Conservation (phyloP, 768 basidiomycete species). For the Suillus weaverae region DNA sequence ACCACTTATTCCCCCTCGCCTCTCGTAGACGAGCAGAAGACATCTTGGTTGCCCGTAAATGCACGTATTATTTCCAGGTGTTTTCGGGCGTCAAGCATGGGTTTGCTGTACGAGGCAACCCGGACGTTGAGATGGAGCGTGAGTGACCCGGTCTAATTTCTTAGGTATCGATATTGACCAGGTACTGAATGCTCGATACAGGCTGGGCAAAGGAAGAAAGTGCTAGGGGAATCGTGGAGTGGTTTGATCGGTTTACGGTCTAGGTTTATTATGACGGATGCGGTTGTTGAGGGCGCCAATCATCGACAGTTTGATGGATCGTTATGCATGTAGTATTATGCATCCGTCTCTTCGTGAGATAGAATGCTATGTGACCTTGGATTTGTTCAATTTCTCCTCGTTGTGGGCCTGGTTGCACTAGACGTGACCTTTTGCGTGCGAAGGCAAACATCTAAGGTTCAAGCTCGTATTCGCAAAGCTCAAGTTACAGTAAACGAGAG, state of each 20-base stretch:
- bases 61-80: conserved; percentile 53
- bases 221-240: conserved; percentile 45
- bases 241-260: conserved; percentile 45
- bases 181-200: conserved; percentile 17
- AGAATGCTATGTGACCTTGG: no score
- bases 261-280: neutral
- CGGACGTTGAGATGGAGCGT: conserved; percentile 19
- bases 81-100: conserved; percentile 44
- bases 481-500: no score
- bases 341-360: neutral
- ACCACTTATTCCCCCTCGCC: conserved; percentile 48
- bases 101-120: conserved; percentile 21
- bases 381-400: no score
- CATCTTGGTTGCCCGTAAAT: conserved; percentile 47
- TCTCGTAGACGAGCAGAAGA: conserved; percentile 59
- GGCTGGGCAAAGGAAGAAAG: conserved; percentile 63
- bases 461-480: no score
- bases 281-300: neutral
- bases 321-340: neutral
- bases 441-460: no score
- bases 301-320: neutral
- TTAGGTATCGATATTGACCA: neutral
- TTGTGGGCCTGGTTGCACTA: no score
- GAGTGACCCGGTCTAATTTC: neutral
- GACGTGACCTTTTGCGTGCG: no score